Evolutionary conservation across 768 basidiomycete genomes (phyloP), one percentile per base, ranked within the genome.

Genomic region (Kondoa subrosea): DNA sequence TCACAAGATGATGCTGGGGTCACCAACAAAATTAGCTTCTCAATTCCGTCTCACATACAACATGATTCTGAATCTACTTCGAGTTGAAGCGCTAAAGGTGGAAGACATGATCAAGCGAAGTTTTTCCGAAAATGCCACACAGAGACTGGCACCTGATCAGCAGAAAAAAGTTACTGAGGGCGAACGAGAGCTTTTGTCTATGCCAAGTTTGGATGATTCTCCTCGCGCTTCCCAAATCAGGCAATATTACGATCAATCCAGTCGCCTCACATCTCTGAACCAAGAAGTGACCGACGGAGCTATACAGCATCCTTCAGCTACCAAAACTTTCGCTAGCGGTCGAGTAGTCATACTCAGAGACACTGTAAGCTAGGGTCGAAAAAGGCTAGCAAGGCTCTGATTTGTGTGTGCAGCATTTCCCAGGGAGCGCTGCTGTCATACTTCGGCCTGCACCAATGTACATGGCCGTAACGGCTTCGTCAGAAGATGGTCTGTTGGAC

Each of bases 51-150:
- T 99, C 71, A 99, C 95, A 0, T 99, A 97, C 78, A 97, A 96
- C 77, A 97, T 99, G 95, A 97, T 99, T 70, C 78, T 99, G 69
- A 99, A 99, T 75, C 79, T 99, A 50, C 82, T 99, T 12, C 85
- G 95, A 25, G 95, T 99, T 12, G 95, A 99, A 75, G 92, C 95
- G 0, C 81, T 99, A 60, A 82, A 85, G 68, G 93, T 97, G 21
- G 95, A 99, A 75, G 95, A 99, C 78, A 99, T 99, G 95, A 97
- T 99, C 76, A 97, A 97, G 77, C 83, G 95, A 50, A 91, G 89
- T 76, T 99, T 99, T 78, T 97, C 95, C 21, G 95, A 99, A 79
- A 97, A 97, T 75, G 86, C 91, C 1, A 87, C 95, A 0, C 95
- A 99, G 75, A 82, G 86, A 50, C 79, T 96, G 57, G 79, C 96